Conservation (phyloP, 2,329 filamentous ascomycete species). For the Botryosphaeria dothidea region DNA sequence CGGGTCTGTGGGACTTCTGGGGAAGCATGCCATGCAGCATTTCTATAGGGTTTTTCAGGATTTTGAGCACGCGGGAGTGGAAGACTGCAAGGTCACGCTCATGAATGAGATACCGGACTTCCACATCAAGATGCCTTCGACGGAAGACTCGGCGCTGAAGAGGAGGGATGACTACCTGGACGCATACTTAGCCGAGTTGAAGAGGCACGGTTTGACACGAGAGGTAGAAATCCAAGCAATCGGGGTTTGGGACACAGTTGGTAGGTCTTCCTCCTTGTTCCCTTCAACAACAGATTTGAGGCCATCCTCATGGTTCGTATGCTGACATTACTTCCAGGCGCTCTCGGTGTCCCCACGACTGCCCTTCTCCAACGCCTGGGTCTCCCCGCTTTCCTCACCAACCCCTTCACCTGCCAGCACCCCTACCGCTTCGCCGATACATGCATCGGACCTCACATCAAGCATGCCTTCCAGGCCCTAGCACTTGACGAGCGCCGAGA, state of each 20-base stretch:
- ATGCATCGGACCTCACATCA: slow-evolving; percentile 46
- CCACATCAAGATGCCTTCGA: background rate
- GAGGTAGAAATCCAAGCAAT: slow-evolving; percentile 51
- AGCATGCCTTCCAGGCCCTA: slow-evolving; percentile 61
- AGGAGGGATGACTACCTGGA: slow-evolving; percentile 21
- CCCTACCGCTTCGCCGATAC: slow-evolving; percentile 44
- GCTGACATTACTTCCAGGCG: background rate
- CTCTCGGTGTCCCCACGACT: slow-evolving; percentile 47
- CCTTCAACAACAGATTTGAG: too few species aligned
- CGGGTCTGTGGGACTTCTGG: slow-evolving; percentile 25
- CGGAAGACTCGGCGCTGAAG: background rate
- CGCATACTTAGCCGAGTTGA: slow-evolving; percentile 41
- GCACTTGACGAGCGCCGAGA: slow-evolving; percentile 59
- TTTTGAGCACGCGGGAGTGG: slow-evolving; percentile 23
- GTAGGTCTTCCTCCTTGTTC: slow-evolving; percentile 25
- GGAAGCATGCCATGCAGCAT: slow-evolving; percentile 22
- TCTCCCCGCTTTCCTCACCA: slow-evolving; percentile 36
- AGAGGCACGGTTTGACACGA: slow-evolving; percentile 37
- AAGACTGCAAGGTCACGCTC: slow-evolving; percentile 9
- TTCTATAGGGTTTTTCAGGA: slow-evolving; percentile 25
- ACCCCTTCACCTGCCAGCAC: slow-evolving; percentile 19
- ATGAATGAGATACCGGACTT: slow-evolving; percentile 10
- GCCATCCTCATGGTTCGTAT: background rate
- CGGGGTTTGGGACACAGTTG: slow-evolving; percentile 57
- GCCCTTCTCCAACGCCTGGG: slow-evolving; percentile 35